Base-by-base conservation (phyloP, 257 asterid species). In the Handroanthus guayacan region DNA sequence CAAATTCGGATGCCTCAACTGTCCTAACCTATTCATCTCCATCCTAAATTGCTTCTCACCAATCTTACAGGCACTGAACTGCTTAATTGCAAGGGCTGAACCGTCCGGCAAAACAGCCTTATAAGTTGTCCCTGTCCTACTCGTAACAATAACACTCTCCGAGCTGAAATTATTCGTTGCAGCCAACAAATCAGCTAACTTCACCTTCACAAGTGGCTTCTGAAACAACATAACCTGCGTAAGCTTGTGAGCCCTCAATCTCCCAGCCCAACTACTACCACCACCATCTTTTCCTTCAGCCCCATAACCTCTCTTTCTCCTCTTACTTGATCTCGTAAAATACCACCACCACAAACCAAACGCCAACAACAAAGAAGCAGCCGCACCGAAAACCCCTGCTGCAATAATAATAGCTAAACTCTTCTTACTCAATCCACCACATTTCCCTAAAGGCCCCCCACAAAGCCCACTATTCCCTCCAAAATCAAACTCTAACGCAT, bases 1-100 rank as follows among this genome's bases (percentile, higher is more conserved):
- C 81, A 89, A 85, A 76, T 88, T 89, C 0, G 96, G 96, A 55
- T 89, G 96, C 80, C 96, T 88, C 72, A 89, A 72, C 75, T 88
- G 93, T 18, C 96, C 96, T 61, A 88, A 73, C 54, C 83, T 67
- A 52, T 86, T 88, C 93, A 89, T 88, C 86, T 89, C 93, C 43
- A 81, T 75, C 82, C 86, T 80, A 77, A 88, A 89, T 74, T 81
- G 89, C 80, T 83, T 89, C 70, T 89, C 93, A 63, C 72, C 89
- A 16, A 82, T 66, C 68, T 82, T 88, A 37, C 93, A 89, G 17
- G 76, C 69, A 67, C 83, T 84, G 37, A 89, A 78, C 69, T 89
- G 82, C 77, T 89, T 89, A 43, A 89, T 65, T 8, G 91, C 90
- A 25, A 89, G 80, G 41, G 85, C 90, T 0, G 93, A 89, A 5